Percentiles rank a stretch among this genome's conserved stretches.
These are phyloP conservation scores for Carpinus viminea DNA, from an alignment of 306 rosid species.

Conservation along the genomic window DNA sequence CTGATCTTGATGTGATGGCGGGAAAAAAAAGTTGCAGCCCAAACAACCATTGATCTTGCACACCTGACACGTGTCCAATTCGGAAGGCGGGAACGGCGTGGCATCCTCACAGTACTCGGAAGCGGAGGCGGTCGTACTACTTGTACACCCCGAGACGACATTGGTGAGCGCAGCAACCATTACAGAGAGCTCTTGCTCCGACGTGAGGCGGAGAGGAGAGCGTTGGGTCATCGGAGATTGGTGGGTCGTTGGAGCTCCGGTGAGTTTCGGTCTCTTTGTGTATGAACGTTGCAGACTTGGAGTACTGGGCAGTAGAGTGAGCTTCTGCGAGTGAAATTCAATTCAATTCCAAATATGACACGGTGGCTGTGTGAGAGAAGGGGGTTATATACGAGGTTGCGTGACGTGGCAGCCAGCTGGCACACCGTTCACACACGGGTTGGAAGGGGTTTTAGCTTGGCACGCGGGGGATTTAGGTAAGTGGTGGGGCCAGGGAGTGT, in stretches of 20 bases:
- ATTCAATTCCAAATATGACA: neutral
- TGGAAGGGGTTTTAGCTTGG: neutral
- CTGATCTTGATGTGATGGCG: neutral
- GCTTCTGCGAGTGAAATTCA: neutral
- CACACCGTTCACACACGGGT: slow-evolving; percentile 52
- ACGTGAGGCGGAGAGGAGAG: slow-evolving; percentile 33
- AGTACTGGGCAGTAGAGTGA: too few relatives aligned
- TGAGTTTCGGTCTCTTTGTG: slow-evolving; percentile 11
- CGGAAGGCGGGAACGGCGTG: neutral
- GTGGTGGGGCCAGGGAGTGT: neutral
- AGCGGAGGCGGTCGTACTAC: slow-evolving; percentile 3
- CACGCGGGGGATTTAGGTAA: neutral
- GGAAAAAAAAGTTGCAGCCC: slow-evolving; percentile 64
- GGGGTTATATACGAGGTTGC: slow-evolving; percentile 38
- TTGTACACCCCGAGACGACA: slow-evolving; percentile 64
- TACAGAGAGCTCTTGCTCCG: slow-evolving; percentile 66
- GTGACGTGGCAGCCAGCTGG: slow-evolving; percentile 50
- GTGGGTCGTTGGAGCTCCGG: neutral
- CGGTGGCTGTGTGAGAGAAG: neutral
- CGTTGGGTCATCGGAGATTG: neutral
- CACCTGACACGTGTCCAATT: slow-evolving; percentile 44
- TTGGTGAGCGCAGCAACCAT: slow-evolving; percentile 75
- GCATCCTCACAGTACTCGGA: neutral
- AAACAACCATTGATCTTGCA: slow-evolving; percentile 61
- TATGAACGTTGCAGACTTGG: too few relatives aligned